phyloP scores from a whole-genome alignment of 1,284 basidiomycete genomes.

The Boletellus deceptivus region DNA sequence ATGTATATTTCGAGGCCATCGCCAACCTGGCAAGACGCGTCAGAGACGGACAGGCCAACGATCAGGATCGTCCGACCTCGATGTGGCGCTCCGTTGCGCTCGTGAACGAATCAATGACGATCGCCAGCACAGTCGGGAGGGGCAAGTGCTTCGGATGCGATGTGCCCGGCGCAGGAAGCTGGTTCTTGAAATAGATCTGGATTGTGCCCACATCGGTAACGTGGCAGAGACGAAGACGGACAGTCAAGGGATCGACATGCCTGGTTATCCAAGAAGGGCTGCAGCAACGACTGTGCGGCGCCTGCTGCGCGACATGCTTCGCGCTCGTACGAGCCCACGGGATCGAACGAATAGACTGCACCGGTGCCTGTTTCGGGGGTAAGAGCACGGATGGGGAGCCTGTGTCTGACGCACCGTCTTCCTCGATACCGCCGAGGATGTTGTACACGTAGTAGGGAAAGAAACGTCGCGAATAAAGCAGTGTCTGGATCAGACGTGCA shows the following conservation, averaged over 20 bases:
- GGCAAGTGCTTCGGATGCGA: constrained; percentile 80
- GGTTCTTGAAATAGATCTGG: constrained; percentile 97
- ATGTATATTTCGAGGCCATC: constrained; percentile 92
- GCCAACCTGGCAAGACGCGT: constrained; percentile 63
- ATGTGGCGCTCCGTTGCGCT: constrained; percentile 95
- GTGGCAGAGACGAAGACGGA: constrained; percentile 2
- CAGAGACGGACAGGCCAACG: background rate
- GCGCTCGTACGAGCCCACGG: constrained; percentile 93
- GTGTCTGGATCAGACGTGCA: constrained; percentile 91
- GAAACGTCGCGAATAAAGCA: constrained; percentile 92
- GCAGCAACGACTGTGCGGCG: constrained; percentile 85
- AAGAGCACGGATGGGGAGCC: constrained; percentile 10
- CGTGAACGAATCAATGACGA: constrained; percentile 92
- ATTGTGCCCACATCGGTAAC: constrained; percentile 44
- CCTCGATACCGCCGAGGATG: constrained; percentile 91
- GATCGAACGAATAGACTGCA: constrained; percentile 96
- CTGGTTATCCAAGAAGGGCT: constrained; percentile 97
- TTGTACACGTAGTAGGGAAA: constrained; percentile 98
- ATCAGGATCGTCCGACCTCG: constrained; percentile 54
- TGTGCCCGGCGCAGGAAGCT: constrained; percentile 63
- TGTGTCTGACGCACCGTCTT: constrained; percentile 69
- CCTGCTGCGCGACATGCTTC: constrained; percentile 93
- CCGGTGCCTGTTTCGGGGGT: constrained; percentile 64
- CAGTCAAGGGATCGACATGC: constrained; percentile 41
- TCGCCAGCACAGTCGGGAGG: constrained; percentile 72